Base-by-base conservation (phyloP, 257 asterid genomes). In the Solanum chiquidenum region DNA sequence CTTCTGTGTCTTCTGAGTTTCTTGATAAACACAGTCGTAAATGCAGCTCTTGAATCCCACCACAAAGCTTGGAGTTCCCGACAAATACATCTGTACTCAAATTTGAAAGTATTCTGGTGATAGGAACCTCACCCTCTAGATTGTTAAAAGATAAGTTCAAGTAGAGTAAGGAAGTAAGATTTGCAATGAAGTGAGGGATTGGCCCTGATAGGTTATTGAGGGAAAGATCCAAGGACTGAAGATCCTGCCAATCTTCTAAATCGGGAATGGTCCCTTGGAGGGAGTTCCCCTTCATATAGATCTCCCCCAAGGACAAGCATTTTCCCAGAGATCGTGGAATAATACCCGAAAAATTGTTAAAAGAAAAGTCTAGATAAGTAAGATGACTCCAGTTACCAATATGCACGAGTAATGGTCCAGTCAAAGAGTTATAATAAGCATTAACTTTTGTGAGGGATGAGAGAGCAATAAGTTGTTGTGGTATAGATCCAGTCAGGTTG, bases 101-200 rank as follows among this genome's bases (percentile, higher is more conserved):
- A 77, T 90, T 90, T 42, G 87, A 83, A 88, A 92, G 91, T n/a
- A 92, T 90, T 21, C 94, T 93, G 1, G 55, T 60, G 68, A 84
- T 75, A 40, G 93, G 94, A 11, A 91, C 88, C 90, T 90, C 85
- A 1, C 94, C 95, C 79, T 91, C 94, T 9, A 92, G 89, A 85
- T 88, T 83, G 84, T 93, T 93, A 90, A 89, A 92, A 21, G 95
- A 92, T 10, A 92, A 88, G 88, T 93, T 91, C 29, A 93, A 64
- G 74, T 86, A 73, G 29, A 69, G 46, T 52, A 92, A 74, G 66
- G 91, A 88, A 55, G 92, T 66, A 49, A 91, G 86, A 74, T 82
- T 84, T 21, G 55, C 90, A 55, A 92, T 69, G 86, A 74, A 73
- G 44, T 12, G 83, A 69, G 95, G 94, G 88, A 92, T 90, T 5